Percentiles rank a stretch among this genome's conserved stretches.
Conservation (phyloP, 306 rosid species). For the Vigna trinervia region DNA sequence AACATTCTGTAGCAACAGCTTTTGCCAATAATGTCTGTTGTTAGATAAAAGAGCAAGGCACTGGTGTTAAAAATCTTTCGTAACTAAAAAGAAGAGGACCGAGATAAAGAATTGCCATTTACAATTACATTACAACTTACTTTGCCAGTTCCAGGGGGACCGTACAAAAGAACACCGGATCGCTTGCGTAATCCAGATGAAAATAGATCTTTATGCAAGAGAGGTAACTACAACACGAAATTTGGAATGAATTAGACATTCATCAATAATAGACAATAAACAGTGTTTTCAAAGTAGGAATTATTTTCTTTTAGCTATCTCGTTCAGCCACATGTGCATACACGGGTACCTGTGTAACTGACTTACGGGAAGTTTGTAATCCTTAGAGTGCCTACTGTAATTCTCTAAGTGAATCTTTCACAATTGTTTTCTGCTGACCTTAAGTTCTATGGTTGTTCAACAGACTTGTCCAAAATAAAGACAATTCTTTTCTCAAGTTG, state of each 20-base stretch:
- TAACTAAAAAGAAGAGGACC: slow-evolving; percentile 15
- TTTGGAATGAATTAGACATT: slow-evolving; percentile 36
- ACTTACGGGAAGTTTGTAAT: no score
- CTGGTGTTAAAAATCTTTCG: slow-evolving; percentile 5
- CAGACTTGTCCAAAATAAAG: no score
- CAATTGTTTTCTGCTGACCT: no score
- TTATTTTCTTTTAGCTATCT: no score
- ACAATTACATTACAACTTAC: slow-evolving; percentile 53
- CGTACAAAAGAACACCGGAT: slow-evolving; percentile 94
- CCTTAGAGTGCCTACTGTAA: no score
- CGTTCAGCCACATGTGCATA: no score
- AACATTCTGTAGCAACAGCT: slow-evolving; percentile 98
- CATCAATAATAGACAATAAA: slow-evolving; percentile 21
- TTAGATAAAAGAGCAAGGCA: slow-evolving; percentile 29
- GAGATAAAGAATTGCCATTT: slow-evolving; percentile 35
- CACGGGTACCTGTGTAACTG: no score
- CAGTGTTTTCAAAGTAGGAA: neutral
- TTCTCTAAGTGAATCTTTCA: no score
- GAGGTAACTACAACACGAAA: slow-evolving; percentile 72
- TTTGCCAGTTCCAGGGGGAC: slow-evolving; percentile 98
- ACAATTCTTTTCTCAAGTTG: no score
- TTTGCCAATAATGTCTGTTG: slow-evolving; percentile 89
- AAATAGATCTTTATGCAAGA: slow-evolving; percentile 91
- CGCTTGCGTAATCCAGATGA: slow-evolving; percentile 92
- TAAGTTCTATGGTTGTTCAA: no score